phyloP scores from a whole-genome alignment of 805 yeast genomes.

The Lipomyces anomalus region DNA sequence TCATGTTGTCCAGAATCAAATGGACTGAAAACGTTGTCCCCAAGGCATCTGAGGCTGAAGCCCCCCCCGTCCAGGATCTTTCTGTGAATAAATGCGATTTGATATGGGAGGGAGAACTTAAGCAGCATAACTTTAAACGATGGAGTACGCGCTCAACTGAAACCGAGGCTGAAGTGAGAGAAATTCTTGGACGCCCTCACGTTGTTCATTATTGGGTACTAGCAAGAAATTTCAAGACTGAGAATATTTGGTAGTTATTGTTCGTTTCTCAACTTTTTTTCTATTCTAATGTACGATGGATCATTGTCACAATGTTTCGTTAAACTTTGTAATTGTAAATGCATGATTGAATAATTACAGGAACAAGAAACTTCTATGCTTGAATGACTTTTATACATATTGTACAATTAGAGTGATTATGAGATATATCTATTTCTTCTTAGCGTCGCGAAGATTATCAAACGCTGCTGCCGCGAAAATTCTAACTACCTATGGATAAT shows the following conservation, averaged over 20 bases:
- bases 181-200: constrained; percentile 13
- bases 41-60: not conserved
- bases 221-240: constrained; percentile 20
- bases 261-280: no score
- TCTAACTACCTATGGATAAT: no score
- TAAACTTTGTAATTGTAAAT: not conserved
- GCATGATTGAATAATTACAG: no score
- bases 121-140: constrained; percentile 21
- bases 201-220: constrained; percentile 21
- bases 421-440: no score
- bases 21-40: constrained; percentile 53
- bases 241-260: no score
- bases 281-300: constrained; percentile 1
- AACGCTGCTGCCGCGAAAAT: no score
- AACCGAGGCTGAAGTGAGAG: constrained; percentile 19
- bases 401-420: no score
- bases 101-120: constrained; percentile 28
- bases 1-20: constrained; percentile 55
- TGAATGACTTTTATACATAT: no score
- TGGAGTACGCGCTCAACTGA: constrained; percentile 16
- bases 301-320: no score
- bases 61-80: not conserved
- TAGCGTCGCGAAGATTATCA: no score
- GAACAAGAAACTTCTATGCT: no score
- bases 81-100: constrained; percentile 21